These are phyloP conservation scores for Morella rubra DNA, from an alignment of 306 rosid genomes.

Conservation along the genomic window DNA sequence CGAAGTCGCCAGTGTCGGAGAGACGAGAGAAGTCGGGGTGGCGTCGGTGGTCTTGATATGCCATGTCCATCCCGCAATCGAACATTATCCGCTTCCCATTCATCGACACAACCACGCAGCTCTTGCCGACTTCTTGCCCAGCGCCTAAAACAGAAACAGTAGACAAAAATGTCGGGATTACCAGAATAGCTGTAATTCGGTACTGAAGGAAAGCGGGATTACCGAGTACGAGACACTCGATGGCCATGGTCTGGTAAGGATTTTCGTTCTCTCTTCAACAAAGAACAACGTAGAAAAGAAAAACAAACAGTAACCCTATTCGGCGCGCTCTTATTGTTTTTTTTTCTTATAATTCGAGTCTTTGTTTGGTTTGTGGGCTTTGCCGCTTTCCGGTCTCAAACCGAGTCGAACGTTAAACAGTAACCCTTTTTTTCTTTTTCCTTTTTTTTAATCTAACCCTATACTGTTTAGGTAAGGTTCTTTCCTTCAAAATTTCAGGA, in stretches of 20 bases:
- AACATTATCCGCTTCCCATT: constrained; percentile 91
- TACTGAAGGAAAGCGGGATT: background rate
- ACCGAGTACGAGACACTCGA: constrained; percentile 71
- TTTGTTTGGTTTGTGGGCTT: too few relatives aligned
- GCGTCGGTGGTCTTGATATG: constrained; percentile 61
- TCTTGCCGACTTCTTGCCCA: constrained; percentile 97
- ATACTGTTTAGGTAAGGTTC: too few relatives aligned
- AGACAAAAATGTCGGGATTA: too few relatives aligned
- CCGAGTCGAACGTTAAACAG: too few relatives aligned
- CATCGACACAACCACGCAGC: constrained; percentile 80
- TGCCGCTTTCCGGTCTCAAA: too few relatives aligned
- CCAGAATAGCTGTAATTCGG: too few relatives aligned
- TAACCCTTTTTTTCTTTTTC: too few relatives aligned
- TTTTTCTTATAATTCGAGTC: too few relatives aligned
- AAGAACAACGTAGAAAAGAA: background rate
- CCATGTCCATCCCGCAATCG: constrained; percentile 96
- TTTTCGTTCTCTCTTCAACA: background rate
- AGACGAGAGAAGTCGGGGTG: constrained; percentile 78
- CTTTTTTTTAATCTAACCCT: too few relatives aligned
- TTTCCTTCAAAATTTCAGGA: too few relatives aligned
- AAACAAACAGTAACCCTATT: background rate
- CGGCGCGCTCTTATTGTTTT: background rate
- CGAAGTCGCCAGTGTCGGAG: constrained; percentile 39
- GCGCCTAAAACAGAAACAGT: constrained; percentile 52
- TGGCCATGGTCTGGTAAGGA: constrained; percentile 43